phyloP scores from a whole-genome alignment of 192 early-diverging fungal genomes.

The Powellomyces hirtus region DNA sequence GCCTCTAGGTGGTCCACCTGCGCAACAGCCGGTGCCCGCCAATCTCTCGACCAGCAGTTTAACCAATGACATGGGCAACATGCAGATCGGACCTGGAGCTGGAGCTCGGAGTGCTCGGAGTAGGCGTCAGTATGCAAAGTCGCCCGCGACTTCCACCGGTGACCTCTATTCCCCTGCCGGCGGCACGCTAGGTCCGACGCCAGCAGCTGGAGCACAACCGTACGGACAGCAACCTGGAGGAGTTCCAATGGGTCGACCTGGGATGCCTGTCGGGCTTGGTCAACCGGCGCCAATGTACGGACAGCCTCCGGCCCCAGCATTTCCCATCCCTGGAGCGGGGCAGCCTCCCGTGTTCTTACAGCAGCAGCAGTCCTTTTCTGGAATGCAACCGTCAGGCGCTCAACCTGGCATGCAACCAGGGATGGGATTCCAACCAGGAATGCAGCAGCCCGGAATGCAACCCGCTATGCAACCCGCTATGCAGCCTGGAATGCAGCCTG shows the following conservation, averaged over 20 bases:
- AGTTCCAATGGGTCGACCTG: not conserved
- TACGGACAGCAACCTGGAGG: not conserved
- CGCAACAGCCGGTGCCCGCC: not conserved
- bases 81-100: constrained; percentile 13
- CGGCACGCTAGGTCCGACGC: not conserved
- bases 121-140: constrained; percentile 18
- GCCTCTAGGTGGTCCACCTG: not conserved
- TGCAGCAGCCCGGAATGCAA: constrained; percentile 9
- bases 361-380: not conserved
- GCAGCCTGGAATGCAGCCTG: constrained; percentile 10
- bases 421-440: not conserved
- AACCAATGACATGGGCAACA: constrained; percentile 16
- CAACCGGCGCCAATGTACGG: not conserved
- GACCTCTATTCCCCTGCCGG: not conserved
- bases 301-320: not conserved
- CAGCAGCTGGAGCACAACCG: not conserved
- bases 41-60: not conserved
- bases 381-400: too few relatives aligned
- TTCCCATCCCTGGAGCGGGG: not conserved
- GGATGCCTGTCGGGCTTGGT: not conserved
- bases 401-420: too few relatives aligned
- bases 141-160: not conserved
- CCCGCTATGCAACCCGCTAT: not conserved
- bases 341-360: not conserved
- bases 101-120: constrained; percentile 2